Evolutionary conservation across 345 rosid species (phyloP).

Genomic region (Microthlaspi erraticum): DNA sequence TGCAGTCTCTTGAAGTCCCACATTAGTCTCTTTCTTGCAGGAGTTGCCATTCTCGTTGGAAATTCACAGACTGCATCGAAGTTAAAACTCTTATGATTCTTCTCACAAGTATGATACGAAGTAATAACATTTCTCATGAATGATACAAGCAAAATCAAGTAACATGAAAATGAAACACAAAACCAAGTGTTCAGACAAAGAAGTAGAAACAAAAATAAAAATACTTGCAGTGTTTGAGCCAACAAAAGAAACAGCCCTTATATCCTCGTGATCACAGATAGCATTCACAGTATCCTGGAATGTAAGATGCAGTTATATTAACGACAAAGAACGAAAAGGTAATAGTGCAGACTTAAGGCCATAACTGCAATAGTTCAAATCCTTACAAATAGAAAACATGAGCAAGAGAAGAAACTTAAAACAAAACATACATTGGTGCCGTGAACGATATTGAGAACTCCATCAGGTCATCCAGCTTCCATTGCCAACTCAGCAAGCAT

Average conservation of each 20-base stretch:
- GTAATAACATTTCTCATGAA: too few relatives aligned
- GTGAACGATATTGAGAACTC: slow-evolving; percentile 89
- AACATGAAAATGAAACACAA: too few relatives aligned
- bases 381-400: background rate
- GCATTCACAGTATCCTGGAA: slow-evolving; percentile 89
- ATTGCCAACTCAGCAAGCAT: slow-evolving; percentile 90
- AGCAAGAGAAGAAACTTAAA: slow-evolving; percentile 9
- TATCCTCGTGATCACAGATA: slow-evolving; percentile 82
- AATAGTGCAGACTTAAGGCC: background rate
- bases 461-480: slow-evolving; percentile 95
- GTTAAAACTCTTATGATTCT: too few relatives aligned
- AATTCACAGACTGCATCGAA: too few relatives aligned
- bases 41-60: too few relatives aligned
- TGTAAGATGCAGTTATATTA: slow-evolving; percentile 17
- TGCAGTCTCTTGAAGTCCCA: too few relatives aligned
- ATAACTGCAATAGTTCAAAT: background rate
- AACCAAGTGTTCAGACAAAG: too few relatives aligned
- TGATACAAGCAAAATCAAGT: too few relatives aligned
- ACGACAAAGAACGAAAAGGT: background rate
- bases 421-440: slow-evolving; percentile 75
- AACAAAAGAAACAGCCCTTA: slow-evolving; percentile 92
- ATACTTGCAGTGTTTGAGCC: slow-evolving; percentile 94
- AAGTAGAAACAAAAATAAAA: too few relatives aligned
- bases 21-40: too few relatives aligned
- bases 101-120: too few relatives aligned